Conservation (phyloP, 2,329 filamentous ascomycete genomes). For the Stachybotrys chlorohalonatus region DNA sequence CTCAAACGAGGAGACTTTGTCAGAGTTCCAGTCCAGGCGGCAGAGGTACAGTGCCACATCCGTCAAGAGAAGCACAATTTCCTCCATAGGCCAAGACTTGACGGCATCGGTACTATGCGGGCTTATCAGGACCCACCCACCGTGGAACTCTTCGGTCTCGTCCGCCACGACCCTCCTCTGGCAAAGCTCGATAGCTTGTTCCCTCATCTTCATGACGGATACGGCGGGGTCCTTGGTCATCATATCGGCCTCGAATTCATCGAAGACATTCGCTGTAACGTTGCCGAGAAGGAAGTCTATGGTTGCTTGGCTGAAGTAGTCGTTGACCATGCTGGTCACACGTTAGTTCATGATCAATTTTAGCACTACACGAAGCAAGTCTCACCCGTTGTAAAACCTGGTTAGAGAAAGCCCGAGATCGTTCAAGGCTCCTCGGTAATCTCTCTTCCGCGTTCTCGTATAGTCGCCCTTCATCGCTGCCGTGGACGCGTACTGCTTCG, state of each 20-base stretch:
- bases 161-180: conserved; percentile 80
- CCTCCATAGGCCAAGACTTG: conserved; percentile 68
- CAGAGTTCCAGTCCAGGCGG: conserved; percentile 87
- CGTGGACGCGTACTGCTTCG: conserved; percentile 91
- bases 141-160: conserved; percentile 73
- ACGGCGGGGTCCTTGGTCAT: conserved; percentile 88
- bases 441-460: conserved; percentile 80
- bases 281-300: conserved; percentile 93
- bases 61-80: conserved; percentile 80
- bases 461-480: conserved; percentile 96
- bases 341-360: not conserved
- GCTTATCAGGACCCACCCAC: conserved; percentile 81
- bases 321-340: conserved; percentile 74
- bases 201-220: conserved; percentile 73
- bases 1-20: conserved; percentile 91
- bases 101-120: conserved; percentile 64
- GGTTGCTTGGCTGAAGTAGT: conserved; percentile 91
- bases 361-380: not conserved
- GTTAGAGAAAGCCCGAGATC: conserved; percentile 86
- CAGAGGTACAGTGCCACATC: conserved; percentile 80
- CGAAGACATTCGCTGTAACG: conserved; percentile 75
- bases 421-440: conserved; percentile 84
- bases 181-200: conserved; percentile 83
- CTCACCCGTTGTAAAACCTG: conserved; percentile 58
- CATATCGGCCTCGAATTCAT: conserved; percentile 90